A percentile compares a stretch with the other conserved stretches of the same genome.
phyloP scores from a whole-genome alignment of 495 filamentous ascomycete species.

The Podospora didyma region DNA sequence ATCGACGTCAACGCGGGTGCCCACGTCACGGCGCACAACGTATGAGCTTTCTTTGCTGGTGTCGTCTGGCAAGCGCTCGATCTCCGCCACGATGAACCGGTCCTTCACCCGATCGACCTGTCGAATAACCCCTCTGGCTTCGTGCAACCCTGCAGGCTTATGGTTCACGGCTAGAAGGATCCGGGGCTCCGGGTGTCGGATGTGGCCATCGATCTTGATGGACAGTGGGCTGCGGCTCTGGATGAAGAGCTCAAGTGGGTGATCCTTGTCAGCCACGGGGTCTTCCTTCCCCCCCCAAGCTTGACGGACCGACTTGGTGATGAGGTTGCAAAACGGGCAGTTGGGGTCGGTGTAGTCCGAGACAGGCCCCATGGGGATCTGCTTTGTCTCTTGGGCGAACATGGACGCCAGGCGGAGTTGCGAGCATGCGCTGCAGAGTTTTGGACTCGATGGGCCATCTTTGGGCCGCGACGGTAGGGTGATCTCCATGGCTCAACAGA shows the following conservation, averaged over 20 bases:
- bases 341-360: too few relatives aligned
- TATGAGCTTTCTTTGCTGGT: background rate
- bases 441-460: too few relatives aligned
- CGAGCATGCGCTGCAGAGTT: too few relatives aligned
- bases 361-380: too few relatives aligned
- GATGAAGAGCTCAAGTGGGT: background rate
- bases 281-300: constrained; percentile 42
- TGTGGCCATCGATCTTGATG: background rate
- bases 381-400: too few relatives aligned
- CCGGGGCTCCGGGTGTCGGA: background rate
- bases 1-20: background rate
- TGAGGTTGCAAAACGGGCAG: constrained; percentile 63
- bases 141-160: background rate
- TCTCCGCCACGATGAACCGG: constrained; percentile 1
- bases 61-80: background rate
- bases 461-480: too few relatives aligned
- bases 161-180: background rate
- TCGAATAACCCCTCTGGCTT: background rate
- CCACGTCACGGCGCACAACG: background rate
- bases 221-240: background rate
- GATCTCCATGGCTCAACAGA: too few relatives aligned
- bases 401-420: constrained; percentile 7
- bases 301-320: constrained; percentile 67
- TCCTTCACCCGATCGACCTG: constrained; percentile 1
- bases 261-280: background rate